Evolutionary conservation across 495 filamentous ascomycete species (phyloP).

Genomic region (Daldinia caldariorum): DNA sequence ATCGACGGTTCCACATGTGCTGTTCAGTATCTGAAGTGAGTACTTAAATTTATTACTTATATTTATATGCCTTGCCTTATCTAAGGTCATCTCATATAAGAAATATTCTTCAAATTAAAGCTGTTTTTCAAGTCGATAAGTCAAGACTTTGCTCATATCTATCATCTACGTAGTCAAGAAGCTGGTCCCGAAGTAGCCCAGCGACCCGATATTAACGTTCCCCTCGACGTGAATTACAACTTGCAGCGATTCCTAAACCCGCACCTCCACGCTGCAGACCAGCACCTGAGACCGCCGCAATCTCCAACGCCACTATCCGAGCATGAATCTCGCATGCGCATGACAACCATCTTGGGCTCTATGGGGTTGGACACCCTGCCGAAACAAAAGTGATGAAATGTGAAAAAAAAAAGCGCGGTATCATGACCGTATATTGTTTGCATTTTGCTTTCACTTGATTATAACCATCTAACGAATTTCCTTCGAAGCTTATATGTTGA

Average conservation of each 20-base stretch:
- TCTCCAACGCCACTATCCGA: slow-evolving; percentile 42
- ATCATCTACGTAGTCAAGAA: slow-evolving; percentile 26
- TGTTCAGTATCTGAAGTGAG: slow-evolving; percentile 45
- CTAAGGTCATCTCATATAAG: not conserved
- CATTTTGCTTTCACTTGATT: not conserved
- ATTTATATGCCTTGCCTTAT: not conserved
- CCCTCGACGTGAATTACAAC: slow-evolving; percentile 42
- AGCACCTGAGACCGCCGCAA: slow-evolving; percentile 34
- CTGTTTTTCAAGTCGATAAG: not conserved
- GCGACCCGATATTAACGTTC: slow-evolving; percentile 40
- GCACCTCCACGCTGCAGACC: slow-evolving; percentile 44
- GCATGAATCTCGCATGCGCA: slow-evolving; percentile 43
- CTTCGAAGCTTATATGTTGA: too few relatives aligned
- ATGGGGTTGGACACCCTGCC: slow-evolving; percentile 17
- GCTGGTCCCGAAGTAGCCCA: slow-evolving; percentile 20
- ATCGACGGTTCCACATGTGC: slow-evolving; percentile 39
- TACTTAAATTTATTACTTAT: not conserved
- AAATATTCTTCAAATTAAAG: not conserved
- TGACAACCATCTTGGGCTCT: slow-evolving; percentile 38
- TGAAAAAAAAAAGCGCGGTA: not conserved
- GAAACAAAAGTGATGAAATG: slow-evolving; percentile 19
- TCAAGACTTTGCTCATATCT: not conserved
- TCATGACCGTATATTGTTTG: slow-evolving; percentile 1
- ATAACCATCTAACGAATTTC: not conserved
- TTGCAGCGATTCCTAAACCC: slow-evolving; percentile 45